Evolutionary conservation across 306 rosid genomes (phyloP), one percentile per base, ranked within the genome.

Genomic region (Acmispon strigosus): DNA sequence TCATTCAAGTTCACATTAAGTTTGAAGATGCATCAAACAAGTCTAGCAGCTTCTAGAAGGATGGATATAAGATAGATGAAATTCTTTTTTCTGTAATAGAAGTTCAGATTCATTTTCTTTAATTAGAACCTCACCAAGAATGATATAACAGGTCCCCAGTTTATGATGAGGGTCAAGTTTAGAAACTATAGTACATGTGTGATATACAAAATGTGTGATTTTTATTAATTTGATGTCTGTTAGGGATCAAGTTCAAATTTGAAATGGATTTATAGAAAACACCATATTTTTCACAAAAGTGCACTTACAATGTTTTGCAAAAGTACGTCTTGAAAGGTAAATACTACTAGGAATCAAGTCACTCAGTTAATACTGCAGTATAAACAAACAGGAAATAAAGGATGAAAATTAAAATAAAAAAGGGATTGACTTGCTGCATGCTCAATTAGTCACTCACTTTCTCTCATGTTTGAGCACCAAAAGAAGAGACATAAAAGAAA

Each of bases 1-100:
- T 69, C 68, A 15, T 10, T 16, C 7, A 55, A 27, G 15, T 51
- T 43, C 29, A 63, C 57, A 20, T 36, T 62, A 69, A 61, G 50
- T 56, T 49, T 48, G 44, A 66, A 62, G 19, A 78, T 62, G 63
- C 72, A 42, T 19, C 62, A 58, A 66, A 63, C 44, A 49, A 53
- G 24, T 17, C 41, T 52, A 66, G 11, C 24, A 58, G 18, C 43
- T 34, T 43, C 13, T 34, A 11, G 17, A 69, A 56, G 37, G 14
- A 14, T 14, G 39, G 48, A 49, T 69, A 50, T 6, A 36, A 59
- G 51, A 73, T 27, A 59, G 43, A 65, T 52, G 16, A 15, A 66
- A 14, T 51, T 36, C 4, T 12, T 63, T 70, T 32, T 29, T 52
- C 64, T 8, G 14, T 34, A 29, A 76, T n/a, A 47, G 4, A 27